These are phyloP conservation scores for Metschnikowia hibisci DNA, from an alignment of 805 yeast genomes.

Conservation along the genomic window DNA sequence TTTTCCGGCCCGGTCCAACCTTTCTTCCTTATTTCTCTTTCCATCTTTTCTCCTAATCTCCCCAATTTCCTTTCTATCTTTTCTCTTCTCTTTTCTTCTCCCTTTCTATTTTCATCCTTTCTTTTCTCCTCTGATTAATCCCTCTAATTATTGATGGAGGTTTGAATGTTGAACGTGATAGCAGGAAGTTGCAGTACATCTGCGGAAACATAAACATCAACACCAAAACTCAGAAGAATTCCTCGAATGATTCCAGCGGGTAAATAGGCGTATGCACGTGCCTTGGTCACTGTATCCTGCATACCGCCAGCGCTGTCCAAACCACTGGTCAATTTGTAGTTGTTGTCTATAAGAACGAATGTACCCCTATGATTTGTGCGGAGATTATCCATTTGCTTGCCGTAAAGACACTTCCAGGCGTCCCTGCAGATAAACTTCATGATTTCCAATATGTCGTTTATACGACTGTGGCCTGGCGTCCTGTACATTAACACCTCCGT, in stretches of 20 bases:
- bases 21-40: too few species aligned
- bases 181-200: slow-evolving; percentile 60
- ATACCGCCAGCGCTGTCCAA: slow-evolving; percentile 46
- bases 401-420: slow-evolving; percentile 76
- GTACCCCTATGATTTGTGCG: slow-evolving; percentile 90
- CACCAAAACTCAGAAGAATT: slow-evolving; percentile 62
- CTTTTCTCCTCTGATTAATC: too few species aligned
- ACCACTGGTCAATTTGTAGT: slow-evolving; percentile 50
- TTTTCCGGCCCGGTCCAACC: too few species aligned
- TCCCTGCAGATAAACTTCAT: slow-evolving; percentile 93
- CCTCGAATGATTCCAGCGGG: slow-evolving; percentile 79
- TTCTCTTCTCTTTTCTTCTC: too few species aligned
- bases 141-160: slow-evolving; percentile 36
- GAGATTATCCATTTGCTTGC: slow-evolving; percentile 86
- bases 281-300: slow-evolving; percentile 42
- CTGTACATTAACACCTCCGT: slow-evolving; percentile 46
- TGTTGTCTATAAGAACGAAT: slow-evolving; percentile 70
- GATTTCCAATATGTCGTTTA: slow-evolving; percentile 67
- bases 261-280: slow-evolving; percentile 56
- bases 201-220: slow-evolving; percentile 61
- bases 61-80: too few species aligned
- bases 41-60: too few species aligned
- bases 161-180: slow-evolving; percentile 71
- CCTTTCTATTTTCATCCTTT: too few species aligned
- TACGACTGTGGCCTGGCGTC: slow-evolving; percentile 37